Percentiles rank a stretch among this genome's conserved stretches.
phyloP scores from a whole-genome alignment of 306 rosid genomes.

The Heteromeles arbutifolia region DNA sequence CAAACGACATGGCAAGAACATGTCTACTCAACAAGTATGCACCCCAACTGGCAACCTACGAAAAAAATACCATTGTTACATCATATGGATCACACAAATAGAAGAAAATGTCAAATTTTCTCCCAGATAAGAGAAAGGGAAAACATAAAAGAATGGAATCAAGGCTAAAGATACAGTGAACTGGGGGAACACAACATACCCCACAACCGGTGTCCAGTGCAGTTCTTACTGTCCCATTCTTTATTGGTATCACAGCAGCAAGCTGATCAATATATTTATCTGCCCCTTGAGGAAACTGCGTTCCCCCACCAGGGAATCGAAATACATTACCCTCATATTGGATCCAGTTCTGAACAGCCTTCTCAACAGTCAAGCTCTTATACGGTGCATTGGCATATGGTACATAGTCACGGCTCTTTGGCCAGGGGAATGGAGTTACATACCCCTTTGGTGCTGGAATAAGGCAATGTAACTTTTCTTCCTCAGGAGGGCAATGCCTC shows the following conservation, averaged over 20 bases:
- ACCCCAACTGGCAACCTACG: slow-evolving; percentile 97
- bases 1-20: slow-evolving; percentile 93
- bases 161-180: neutral
- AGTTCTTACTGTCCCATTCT: slow-evolving; percentile 81
- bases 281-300: slow-evolving; percentile 97
- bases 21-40: slow-evolving; percentile 89
- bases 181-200: slow-evolving; percentile 45
- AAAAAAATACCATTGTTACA: slow-evolving; percentile 9
- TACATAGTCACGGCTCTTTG: slow-evolving; percentile 94
- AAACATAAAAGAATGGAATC: neutral
- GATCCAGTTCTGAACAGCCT: slow-evolving; percentile 98
- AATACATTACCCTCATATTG: slow-evolving; percentile 93
- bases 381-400: slow-evolving; percentile 96
- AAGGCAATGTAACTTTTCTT: slow-evolving; percentile 80
- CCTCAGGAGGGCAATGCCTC: slow-evolving; percentile 83
- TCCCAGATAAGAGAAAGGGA: neutral
- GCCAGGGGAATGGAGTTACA: slow-evolving; percentile 97
- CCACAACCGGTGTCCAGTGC: slow-evolving; percentile 99
- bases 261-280: slow-evolving; percentile 88
- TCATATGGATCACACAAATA: slow-evolving; percentile 1
- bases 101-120: neutral
- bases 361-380: slow-evolving; percentile 96
- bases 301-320: slow-evolving; percentile 92
- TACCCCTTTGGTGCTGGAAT: slow-evolving; percentile 94
- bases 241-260: slow-evolving; percentile 89